Base-by-base conservation (phyloP, 2,329 filamentous ascomycete species). In the Penicillium sp. region DNA sequence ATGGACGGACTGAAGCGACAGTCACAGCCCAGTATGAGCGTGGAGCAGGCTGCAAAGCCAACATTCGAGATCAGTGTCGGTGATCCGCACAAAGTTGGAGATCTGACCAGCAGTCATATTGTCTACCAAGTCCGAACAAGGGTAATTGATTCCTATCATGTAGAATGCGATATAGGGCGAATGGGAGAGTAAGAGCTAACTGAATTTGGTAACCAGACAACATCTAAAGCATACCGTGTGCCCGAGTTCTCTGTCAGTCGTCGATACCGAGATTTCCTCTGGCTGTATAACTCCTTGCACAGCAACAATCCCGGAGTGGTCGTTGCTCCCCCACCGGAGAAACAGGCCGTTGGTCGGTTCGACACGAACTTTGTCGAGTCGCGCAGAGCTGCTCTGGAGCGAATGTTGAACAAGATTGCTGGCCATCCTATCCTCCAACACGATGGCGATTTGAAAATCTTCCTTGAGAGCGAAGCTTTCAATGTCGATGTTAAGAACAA, bases 401-500 rank as follows among this genome's bases (percentile, higher is more conserved):
- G 93, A 67, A 98, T 98, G 93, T 77, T 96, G 47, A 97, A 96
- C 80, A 97, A 95, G 77, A 93, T 84, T 52, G 89, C 92, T 2
- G 82, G 84, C 9, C 93, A 98, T 68, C 86, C 89, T 6, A 88
- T 90, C 29, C 77, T 98, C 57, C 93, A 97, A 67, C 89, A 95
- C 63, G 93, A 98, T 65, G 84, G 82, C 5, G 93, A 98, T 65
- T 73, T 98, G 54, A 98, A 98, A 75, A 83, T 97, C 4, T 98
- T 98, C 71, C 76, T 98, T 12, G 93, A 98, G 72, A 97, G 91
- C 66, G 93, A 98, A 63, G 80, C 90, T 0, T 96, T 98, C 75
- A 96, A 90, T 64, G 82, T 95, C 32, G 93, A 98, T 64, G 85
- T 98, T 65, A 98, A 97, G 77, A 93, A 98, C 74, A 95, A 95